A percentile compares a stretch with the other conserved stretches of the same genome.
These are phyloP conservation scores for Mycena capillaripes DNA, from an alignment of 768 basidiomycete species.

Conservation along the genomic window DNA sequence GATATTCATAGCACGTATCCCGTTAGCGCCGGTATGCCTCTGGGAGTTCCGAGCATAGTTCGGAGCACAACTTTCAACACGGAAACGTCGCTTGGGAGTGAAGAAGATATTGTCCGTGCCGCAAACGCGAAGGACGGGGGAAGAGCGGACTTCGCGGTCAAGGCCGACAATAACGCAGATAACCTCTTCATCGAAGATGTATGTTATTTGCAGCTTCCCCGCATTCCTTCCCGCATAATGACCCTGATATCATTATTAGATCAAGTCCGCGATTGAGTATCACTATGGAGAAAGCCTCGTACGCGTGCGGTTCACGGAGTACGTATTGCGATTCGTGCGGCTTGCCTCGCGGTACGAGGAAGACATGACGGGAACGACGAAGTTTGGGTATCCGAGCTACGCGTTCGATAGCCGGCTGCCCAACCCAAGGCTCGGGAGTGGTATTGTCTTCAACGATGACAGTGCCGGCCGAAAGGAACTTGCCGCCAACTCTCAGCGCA, in stretches of 20 bases:
- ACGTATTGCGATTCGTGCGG: constrained; percentile 87
- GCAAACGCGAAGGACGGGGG: constrained; percentile 65
- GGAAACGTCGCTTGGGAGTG: constrained; percentile 72
- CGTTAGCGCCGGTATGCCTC: constrained; percentile 53
- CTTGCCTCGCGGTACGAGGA: constrained; percentile 92
- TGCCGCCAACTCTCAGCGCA: constrained; percentile 80
- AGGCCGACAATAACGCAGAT: constrained; percentile 76
- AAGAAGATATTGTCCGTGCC: constrained; percentile 78
- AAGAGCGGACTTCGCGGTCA: constrained; percentile 69
- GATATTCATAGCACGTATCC: constrained; percentile 80
- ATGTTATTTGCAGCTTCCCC: constrained; percentile 47
- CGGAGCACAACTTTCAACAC: constrained; percentile 76
- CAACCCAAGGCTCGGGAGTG: constrained; percentile 79
- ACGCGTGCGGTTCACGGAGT: constrained; percentile 91
- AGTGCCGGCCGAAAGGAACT: constrained; percentile 76
- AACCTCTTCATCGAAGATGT: constrained; percentile 96
- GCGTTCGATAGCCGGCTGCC: constrained; percentile 63
- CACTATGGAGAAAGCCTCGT: constrained; percentile 94
- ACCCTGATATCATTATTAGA: constrained; percentile 57
- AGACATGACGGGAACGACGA: constrained; percentile 84
- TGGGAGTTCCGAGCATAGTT: constrained; percentile 59
- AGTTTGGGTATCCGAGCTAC: constrained; percentile 78
- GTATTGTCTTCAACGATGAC: constrained; percentile 86
- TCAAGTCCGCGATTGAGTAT: constrained; percentile 87
- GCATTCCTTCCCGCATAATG: background rate